phyloP scores from a whole-genome alignment of 768 basidiomycete species.

The Phanerodontia chrysosporium region DNA sequence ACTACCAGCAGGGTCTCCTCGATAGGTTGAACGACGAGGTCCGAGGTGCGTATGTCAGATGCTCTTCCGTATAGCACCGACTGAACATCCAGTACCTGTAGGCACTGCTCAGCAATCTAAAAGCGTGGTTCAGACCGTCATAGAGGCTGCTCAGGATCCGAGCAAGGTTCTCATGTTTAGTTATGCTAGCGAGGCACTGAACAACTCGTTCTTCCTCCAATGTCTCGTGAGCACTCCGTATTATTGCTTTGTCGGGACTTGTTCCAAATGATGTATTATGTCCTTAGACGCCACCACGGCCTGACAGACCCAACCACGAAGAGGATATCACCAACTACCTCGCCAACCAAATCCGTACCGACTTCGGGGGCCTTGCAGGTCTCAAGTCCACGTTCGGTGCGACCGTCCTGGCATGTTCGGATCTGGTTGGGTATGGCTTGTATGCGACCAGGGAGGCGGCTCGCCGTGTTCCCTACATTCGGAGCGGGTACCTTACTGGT shows the following conservation, averaged over 20 bases:
- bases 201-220: slow-evolving; percentile 93
- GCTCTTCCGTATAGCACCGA: neutral
- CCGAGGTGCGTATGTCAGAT: slow-evolving; percentile 43
- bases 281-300: slow-evolving; percentile 32
- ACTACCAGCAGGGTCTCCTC: slow-evolving; percentile 84
- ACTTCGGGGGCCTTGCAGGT: slow-evolving; percentile 62
- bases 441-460: slow-evolving; percentile 56
- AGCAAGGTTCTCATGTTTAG: slow-evolving; percentile 73
- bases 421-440: slow-evolving; percentile 86
- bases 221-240: slow-evolving; percentile 57
- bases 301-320: slow-evolving; percentile 24
- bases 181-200: slow-evolving; percentile 87
- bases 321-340: slow-evolving; percentile 34
- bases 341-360: slow-evolving; percentile 31
- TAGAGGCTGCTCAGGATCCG: slow-evolving; percentile 56
- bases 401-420: slow-evolving; percentile 70
- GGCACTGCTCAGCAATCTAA: slow-evolving; percentile 52
- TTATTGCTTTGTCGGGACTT: neutral
- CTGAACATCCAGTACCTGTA: slow-evolving; percentile 22
- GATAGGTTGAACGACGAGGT: slow-evolving; percentile 73
- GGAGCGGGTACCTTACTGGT: slow-evolving; percentile 87
- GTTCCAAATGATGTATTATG: neutral
- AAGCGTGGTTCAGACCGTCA: slow-evolving; percentile 68
- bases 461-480: slow-evolving; percentile 81
- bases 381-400: slow-evolving; percentile 76